phyloP scores from a whole-genome alignment of 83 land plant species.

The Picea abies region DNA sequence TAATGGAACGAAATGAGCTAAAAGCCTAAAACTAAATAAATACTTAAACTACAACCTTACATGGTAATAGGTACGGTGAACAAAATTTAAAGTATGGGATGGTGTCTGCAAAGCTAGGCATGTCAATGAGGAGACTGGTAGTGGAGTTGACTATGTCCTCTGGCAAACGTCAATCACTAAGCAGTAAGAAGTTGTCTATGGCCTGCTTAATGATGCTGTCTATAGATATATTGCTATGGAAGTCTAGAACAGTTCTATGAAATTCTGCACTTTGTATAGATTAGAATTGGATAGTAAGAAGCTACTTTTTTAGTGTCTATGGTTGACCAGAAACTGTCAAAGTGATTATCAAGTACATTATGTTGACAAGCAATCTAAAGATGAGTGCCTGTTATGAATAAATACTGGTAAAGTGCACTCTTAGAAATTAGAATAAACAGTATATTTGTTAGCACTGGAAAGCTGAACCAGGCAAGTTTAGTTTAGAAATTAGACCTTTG shows the following conservation, averaged over 20 bases:
- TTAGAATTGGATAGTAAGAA: no score
- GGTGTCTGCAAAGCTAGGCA: neutral
- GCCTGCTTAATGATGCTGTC: neutral
- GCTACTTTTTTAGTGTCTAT: neutral
- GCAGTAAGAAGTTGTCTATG: neutral
- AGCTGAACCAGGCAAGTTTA: constrained; percentile 3
- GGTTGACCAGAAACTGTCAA: neutral
- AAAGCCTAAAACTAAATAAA: no score
- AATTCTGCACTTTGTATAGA: no score
- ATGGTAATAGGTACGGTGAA: neutral
- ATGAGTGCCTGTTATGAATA: neutral
- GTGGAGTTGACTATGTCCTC: neutral
- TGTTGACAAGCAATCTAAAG: neutral
- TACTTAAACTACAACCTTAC: no score
- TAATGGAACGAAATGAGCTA: no score
- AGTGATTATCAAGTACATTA: neutral
- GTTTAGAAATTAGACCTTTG: neutral
- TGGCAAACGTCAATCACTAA: neutral
- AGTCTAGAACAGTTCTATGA: no score
- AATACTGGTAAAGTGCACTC: neutral
- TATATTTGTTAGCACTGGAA: neutral
- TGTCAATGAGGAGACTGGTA: neutral
- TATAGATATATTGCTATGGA: neutral
- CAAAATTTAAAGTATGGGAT: neutral
- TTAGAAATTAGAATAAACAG: neutral